Conservation (phyloP, 1,284 basidiomycete genomes). For the Moesziomyces globuligerus region DNA sequence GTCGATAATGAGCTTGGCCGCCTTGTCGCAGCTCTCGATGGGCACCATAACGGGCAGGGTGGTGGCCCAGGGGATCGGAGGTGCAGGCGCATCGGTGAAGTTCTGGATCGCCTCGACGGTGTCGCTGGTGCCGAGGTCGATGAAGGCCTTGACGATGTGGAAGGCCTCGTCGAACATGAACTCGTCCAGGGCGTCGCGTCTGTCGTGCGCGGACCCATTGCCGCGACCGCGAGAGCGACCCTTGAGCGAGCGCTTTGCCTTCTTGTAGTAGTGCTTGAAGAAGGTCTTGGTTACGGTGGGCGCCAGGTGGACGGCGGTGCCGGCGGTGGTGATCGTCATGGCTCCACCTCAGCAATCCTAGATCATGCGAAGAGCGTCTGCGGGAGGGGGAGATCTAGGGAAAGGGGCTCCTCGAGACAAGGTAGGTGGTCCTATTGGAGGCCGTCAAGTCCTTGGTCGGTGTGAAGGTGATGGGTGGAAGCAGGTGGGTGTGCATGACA, state of each 20-base stretch:
- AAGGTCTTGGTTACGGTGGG: conserved; percentile 62
- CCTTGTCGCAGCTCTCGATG: conserved; percentile 76
- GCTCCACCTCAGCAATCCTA: background rate
- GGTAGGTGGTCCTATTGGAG: too few species aligned
- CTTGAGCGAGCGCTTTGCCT: conserved; percentile 43
- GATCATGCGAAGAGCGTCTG: background rate
- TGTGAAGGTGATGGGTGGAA: too few species aligned
- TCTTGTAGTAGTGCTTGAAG: conserved; percentile 60
- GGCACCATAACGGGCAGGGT: conserved; percentile 78
- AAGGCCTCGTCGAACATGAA: conserved; percentile 57
- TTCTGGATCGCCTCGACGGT: conserved; percentile 65
- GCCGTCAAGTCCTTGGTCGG: too few species aligned
- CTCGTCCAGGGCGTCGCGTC: conserved; percentile 43
- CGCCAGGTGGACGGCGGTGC: conserved; percentile 52
- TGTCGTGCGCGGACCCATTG: conserved; percentile 5
- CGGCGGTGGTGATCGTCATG: conserved; percentile 62
- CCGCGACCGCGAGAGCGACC: conserved; percentile 3
- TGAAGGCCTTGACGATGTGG: conserved; percentile 53
- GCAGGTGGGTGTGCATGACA: too few species aligned
- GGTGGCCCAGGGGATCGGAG: conserved; percentile 80
- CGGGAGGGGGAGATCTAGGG: too few species aligned
- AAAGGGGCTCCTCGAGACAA: too few species aligned
- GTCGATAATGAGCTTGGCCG: conserved; percentile 79
- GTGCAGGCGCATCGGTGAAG: conserved; percentile 78
- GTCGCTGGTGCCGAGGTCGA: conserved; percentile 61